A percentile compares a stretch with the other conserved stretches of the same genome.
Evolutionary conservation across 176 grass and related monocot species (phyloP).

Genomic region (Oryza nivara): DNA sequence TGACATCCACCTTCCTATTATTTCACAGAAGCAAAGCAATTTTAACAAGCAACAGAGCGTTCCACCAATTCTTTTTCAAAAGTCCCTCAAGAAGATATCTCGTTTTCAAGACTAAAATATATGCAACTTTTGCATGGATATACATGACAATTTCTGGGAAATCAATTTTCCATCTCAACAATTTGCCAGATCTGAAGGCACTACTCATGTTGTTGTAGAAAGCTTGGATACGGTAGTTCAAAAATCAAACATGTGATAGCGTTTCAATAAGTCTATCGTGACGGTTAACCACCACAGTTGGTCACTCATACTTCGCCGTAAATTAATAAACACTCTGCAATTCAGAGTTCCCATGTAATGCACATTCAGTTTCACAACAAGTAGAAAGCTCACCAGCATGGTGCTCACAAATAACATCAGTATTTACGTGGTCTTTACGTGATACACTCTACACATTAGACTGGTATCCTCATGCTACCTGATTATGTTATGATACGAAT

Average conservation of each 20-base stretch:
- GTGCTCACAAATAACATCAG: neutral
- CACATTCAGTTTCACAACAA: neutral
- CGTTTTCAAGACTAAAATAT: neutral
- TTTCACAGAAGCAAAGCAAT: neutral
- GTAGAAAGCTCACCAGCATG: neutral
- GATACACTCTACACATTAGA: conserved; percentile 3
- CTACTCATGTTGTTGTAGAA: neutral
- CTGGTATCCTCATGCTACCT: conserved; percentile 6
- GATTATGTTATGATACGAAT: neutral
- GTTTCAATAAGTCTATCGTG: neutral
- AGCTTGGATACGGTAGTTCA: neutral
- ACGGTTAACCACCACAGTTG: neutral
- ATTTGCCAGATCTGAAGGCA: neutral
- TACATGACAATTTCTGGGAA: neutral
- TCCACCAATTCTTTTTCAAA: neutral
- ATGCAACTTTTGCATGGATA: neutral
- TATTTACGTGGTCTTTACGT: neutral
- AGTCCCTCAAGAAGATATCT: neutral
- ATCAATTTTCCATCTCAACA: neutral
- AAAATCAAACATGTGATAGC: neutral
- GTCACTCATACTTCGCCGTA: neutral
- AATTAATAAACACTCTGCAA: neutral
- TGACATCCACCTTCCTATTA: neutral
- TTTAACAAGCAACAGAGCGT: neutral
- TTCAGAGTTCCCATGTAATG: neutral